phyloP scores from a whole-genome alignment of 2,329 filamentous ascomycete genomes.

The Calonectria fujianensis region DNA sequence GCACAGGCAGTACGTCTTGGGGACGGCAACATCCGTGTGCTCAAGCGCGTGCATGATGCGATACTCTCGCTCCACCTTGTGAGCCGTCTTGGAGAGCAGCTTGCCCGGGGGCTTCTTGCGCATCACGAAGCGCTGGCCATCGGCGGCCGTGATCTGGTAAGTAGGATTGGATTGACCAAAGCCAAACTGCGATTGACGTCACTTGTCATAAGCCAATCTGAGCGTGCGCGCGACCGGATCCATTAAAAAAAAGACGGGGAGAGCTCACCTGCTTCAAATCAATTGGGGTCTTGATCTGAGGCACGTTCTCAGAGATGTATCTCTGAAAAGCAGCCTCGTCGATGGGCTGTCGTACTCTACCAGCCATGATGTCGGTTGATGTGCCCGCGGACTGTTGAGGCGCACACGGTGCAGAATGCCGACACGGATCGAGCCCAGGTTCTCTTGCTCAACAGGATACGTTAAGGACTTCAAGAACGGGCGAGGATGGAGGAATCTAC shows the following conservation, averaged over 20 bases:
- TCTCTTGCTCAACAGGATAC: neutral
- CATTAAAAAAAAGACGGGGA: neutral
- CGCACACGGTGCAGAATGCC: neutral
- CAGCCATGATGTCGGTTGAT: conserved; percentile 78
- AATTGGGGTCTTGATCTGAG: conserved; percentile 87
- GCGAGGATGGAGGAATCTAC: neutral
- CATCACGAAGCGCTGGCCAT: conserved; percentile 86
- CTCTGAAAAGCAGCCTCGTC: conserved; percentile 86
- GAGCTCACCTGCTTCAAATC: conserved; percentile 88
- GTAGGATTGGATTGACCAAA: conserved; percentile 99
- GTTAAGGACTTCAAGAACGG: too few species aligned
- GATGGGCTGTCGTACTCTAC: conserved; percentile 91
- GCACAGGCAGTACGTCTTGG: conserved; percentile 88
- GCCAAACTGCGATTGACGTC: conserved; percentile 80
- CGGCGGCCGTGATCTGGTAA: conserved; percentile 87
- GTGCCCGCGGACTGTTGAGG: neutral
- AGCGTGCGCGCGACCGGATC: neutral
- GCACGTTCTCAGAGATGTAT: conserved; percentile 87
- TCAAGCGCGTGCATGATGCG: conserved; percentile 90
- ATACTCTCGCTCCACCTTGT: conserved; percentile 97
- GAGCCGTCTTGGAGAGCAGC: conserved; percentile 93
- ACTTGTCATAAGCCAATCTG: conserved; percentile 33
- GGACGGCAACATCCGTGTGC: conserved; percentile 88
- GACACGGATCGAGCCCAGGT: neutral
- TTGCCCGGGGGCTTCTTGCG: conserved; percentile 98